Conservation (phyloP, 1,284 basidiomycete species). For the Trichosporon sp. region DNA sequence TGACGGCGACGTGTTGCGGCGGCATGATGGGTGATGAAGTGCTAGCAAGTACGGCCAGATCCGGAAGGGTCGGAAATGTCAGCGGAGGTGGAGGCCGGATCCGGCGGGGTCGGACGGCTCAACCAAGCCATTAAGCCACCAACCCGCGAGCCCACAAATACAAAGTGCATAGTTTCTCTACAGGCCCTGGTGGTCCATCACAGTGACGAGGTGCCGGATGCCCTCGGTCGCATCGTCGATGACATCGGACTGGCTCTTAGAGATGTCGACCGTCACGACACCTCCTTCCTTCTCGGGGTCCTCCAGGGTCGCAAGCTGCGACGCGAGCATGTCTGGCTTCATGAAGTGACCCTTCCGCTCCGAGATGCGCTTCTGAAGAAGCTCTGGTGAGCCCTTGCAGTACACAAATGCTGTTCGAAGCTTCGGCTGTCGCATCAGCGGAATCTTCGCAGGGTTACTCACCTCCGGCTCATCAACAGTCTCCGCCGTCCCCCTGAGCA, state of each 20-base stretch:
- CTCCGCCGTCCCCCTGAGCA: constrained; percentile 67
- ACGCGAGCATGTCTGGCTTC: constrained; percentile 82
- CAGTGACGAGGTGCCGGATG: constrained; percentile 38
- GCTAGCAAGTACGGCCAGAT: background rate
- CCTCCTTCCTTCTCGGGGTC: constrained; percentile 69
- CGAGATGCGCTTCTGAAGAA: constrained; percentile 71
- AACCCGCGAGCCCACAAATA: background rate
- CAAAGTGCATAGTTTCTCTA: constrained; percentile 19
- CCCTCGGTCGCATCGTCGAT: constrained; percentile 56
- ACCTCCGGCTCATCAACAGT: constrained; percentile 28
- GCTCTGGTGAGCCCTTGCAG: constrained; percentile 69
- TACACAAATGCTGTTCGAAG: constrained; percentile 79
- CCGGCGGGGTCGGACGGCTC: constrained; percentile 10
- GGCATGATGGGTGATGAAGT: background rate
- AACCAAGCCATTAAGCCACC: background rate
- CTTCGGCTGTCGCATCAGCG: constrained; percentile 22
- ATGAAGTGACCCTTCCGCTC: constrained; percentile 81
- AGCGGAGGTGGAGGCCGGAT: background rate
- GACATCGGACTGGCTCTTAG: constrained; percentile 65
- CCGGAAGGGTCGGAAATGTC: background rate
- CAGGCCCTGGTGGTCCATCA: constrained; percentile 31
- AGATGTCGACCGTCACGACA: constrained; percentile 68
- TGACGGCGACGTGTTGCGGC: constrained; percentile 41
- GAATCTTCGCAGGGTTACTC: background rate
- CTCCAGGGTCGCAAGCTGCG: constrained; percentile 79